Conservation (phyloP, 2,329 filamentous ascomycete genomes). For the Fusarium annulatum region DNA sequence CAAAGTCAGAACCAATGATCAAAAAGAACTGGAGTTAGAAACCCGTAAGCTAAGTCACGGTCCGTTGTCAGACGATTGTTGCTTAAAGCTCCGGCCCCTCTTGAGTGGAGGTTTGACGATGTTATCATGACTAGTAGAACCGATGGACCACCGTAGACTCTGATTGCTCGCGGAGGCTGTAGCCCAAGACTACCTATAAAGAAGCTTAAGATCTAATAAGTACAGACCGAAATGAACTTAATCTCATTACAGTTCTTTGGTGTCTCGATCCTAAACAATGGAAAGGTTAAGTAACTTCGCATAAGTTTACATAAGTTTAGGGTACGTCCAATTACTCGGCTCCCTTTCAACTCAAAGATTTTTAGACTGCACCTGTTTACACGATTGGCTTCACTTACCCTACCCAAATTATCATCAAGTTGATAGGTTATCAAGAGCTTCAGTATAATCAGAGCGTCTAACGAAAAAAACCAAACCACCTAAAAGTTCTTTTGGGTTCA, state of each 20-base stretch:
- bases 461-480: rapidly evolving
- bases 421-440: no score
- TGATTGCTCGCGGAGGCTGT: not conserved
- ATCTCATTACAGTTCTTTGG: no score
- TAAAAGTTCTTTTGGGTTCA: rapidly evolving
- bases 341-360: not conserved
- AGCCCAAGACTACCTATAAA: not conserved
- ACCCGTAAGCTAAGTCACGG: not conserved
- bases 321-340: not conserved
- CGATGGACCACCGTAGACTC: not conserved
- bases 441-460: rapidly evolving
- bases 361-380: no score
- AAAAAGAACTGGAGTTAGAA: not conserved
- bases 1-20: not conserved
- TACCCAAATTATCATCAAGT: not conserved
- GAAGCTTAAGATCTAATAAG: not conserved
- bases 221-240: rapidly evolving
- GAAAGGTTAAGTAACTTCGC: no score
- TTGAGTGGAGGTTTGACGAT: conserved; percentile 6
- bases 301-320: no score
- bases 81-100: not conserved
- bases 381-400: not conserved
- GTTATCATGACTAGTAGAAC: conserved; percentile 6
- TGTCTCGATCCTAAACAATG: no score
- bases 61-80: not conserved